Percentiles rank a stretch among this genome's conserved stretches.
Evolutionary conservation across 495 filamentous ascomycete genomes (phyloP).

Genomic region (Hypoxylon rickii): DNA sequence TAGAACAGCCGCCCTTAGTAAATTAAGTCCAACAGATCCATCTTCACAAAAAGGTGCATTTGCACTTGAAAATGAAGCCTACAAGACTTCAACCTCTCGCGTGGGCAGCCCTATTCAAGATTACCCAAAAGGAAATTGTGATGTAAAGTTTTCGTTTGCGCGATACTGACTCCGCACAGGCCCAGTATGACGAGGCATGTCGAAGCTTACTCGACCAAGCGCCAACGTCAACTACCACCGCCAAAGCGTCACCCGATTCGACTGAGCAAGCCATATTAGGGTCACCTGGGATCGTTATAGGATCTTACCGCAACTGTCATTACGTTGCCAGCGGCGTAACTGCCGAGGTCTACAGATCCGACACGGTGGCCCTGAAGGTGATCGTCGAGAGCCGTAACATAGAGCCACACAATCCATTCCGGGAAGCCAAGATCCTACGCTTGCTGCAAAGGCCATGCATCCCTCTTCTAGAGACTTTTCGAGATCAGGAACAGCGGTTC

Average conservation of each 20-base stretch:
- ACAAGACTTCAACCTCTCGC: constrained; percentile 45
- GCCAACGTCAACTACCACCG: constrained; percentile 18
- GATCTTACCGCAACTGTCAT: constrained; percentile 69
- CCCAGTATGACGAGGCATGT: constrained; percentile 50
- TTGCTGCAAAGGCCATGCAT: constrained; percentile 58
- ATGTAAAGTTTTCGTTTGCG: too few relatives aligned
- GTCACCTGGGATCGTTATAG: constrained; percentile 62
- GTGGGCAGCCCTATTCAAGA: too few relatives aligned
- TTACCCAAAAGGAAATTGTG: too few relatives aligned
- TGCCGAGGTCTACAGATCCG: constrained; percentile 72
- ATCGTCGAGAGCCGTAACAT: constrained; percentile 73
- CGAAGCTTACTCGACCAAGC: constrained; percentile 27
- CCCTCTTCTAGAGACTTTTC: constrained; percentile 69
- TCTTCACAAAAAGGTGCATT: constrained; percentile 39
- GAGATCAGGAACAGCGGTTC: constrained; percentile 68
- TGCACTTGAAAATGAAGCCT: constrained; percentile 48
- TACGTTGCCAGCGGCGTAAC: constrained; percentile 77
- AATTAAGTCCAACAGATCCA: constrained; percentile 11
- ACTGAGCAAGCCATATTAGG: constrained; percentile 7
- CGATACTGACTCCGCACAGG: constrained; percentile 38
- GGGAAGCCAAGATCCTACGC: constrained; percentile 75
- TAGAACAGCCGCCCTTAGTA: constrained; percentile 32
- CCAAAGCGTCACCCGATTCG: neutral
- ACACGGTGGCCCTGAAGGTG: constrained; percentile 80
- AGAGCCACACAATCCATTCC: constrained; percentile 77